phyloP scores from a whole-genome alignment of 225 moss, liverwort and hornwort species.

The Thuidium tamariscinum region DNA sequence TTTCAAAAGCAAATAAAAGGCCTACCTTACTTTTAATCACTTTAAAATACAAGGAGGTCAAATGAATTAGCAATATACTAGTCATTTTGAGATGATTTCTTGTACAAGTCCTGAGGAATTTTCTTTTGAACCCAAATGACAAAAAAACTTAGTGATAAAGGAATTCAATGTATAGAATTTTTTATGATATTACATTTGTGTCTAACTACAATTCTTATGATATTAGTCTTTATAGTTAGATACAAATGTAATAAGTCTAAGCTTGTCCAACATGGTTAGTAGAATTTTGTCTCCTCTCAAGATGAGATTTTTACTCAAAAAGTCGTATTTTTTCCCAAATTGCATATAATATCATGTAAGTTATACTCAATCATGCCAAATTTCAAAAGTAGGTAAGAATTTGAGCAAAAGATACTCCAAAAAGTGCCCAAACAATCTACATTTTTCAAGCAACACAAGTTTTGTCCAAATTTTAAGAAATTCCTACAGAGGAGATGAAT shows the following conservation, averaged over 20 bases:
- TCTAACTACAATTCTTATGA: not conserved
- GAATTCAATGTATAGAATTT: not conserved
- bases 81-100: not conserved
- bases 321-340: not conserved
- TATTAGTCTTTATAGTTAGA: not conserved
- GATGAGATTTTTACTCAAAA: not conserved
- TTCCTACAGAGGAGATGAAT: fast-evolving
- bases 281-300: not conserved
- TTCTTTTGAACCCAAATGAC: fast-evolving
- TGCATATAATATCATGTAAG: not conserved
- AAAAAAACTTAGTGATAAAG: not conserved
- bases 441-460: fast-evolving
- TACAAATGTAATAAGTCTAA: not conserved
- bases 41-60: too few relatives aligned
- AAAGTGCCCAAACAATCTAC: fast-evolving
- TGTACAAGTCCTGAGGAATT: fast-evolving
- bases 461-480: fast-evolving
- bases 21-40: not conserved
- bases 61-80: not conserved
- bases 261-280: fast-evolving
- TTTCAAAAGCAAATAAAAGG: not conserved
- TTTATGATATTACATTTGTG: too few relatives aligned
- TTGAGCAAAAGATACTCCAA: fast-evolving
- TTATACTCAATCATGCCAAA: not conserved
- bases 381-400: fast-evolving